Conservation (phyloP, 768 basidiomycete species). For the Leccinellum albellum region DNA sequence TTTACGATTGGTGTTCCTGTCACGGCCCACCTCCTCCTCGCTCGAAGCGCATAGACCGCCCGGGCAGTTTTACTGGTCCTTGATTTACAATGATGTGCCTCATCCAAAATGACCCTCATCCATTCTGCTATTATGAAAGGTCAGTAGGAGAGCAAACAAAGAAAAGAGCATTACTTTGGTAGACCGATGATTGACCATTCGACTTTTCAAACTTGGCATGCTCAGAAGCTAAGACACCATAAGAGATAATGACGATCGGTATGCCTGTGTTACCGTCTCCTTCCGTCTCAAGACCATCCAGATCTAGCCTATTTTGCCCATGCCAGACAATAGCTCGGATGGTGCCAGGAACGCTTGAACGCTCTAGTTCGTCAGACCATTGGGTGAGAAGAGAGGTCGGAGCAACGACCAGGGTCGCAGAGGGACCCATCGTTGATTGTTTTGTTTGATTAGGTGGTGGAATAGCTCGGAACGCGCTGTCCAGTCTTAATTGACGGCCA, state of each 20-base stretch:
- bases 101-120: conserved; percentile 83
- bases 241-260: conserved; percentile 87
- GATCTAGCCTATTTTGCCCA: conserved; percentile 76
- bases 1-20: conserved; percentile 97
- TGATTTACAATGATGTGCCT: conserved; percentile 94
- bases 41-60: conserved; percentile 80
- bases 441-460: conserved; percentile 30
- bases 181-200: conserved; percentile 52
- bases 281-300: conserved; percentile 58
- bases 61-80: conserved; percentile 83
- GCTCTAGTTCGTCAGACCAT: conserved; percentile 89
- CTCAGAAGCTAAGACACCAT: conserved; percentile 88
- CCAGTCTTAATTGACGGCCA: conserved; percentile 56
- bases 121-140: conserved; percentile 55
- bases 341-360: conserved; percentile 71
- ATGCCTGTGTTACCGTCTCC: conserved; percentile 49
- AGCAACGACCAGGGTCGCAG: conserved; percentile 85
- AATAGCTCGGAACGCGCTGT: conserved; percentile 56
- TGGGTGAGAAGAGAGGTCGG: conserved; percentile 89
- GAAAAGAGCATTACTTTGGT: conserved; percentile 52
- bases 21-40: conserved; percentile 83
- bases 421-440: conserved; percentile 32
- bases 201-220: conserved; percentile 66
- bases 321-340: conserved; percentile 78
- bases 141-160: conserved; percentile 8